phyloP scores from a whole-genome alignment of 1,284 basidiomycete species.

The Cutaneotrichosporon dermatis region DNA sequence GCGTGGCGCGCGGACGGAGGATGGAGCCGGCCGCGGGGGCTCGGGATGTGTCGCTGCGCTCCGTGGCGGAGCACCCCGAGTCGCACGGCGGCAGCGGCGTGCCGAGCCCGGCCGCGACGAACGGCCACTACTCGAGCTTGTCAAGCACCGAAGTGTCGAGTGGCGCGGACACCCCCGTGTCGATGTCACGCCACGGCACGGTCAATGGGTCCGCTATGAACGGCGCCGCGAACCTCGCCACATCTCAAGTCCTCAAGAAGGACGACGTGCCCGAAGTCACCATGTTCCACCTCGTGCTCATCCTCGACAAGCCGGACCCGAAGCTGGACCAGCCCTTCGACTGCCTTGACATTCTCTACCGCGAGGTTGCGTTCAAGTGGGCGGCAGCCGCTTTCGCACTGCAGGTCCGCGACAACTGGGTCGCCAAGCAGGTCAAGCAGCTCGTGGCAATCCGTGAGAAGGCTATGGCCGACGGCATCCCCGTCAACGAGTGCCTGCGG shows the following conservation, averaged over 20 bases:
- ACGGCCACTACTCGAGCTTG: not conserved
- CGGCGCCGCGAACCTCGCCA: no score
- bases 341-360: conserved; percentile 65
- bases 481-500: conserved; percentile 34
- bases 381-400: conserved; percentile 84
- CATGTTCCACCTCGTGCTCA: conserved; percentile 81
- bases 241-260: not conserved
- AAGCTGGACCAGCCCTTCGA: conserved; percentile 55
- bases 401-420: conserved; percentile 75
- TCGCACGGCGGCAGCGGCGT: not conserved
- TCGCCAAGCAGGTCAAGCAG: conserved; percentile 68
- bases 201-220: no score
- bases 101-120: not conserved
- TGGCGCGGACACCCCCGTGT: not conserved
- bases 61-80: conserved; percentile 17
- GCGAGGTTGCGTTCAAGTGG: conserved; percentile 78
- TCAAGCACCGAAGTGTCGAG: not conserved
- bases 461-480: conserved; percentile 24
- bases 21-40: conserved; percentile 6
- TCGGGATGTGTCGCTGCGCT: conserved; percentile 5
- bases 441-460: conserved; percentile 67
- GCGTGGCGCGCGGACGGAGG: conserved; percentile 11
- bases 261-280: conserved; percentile 56
- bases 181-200: not conserved
- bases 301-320: conserved; percentile 83